phyloP scores from a whole-genome alignment of 1,139 yeast species.

The Lodderomyces margitis region DNA sequence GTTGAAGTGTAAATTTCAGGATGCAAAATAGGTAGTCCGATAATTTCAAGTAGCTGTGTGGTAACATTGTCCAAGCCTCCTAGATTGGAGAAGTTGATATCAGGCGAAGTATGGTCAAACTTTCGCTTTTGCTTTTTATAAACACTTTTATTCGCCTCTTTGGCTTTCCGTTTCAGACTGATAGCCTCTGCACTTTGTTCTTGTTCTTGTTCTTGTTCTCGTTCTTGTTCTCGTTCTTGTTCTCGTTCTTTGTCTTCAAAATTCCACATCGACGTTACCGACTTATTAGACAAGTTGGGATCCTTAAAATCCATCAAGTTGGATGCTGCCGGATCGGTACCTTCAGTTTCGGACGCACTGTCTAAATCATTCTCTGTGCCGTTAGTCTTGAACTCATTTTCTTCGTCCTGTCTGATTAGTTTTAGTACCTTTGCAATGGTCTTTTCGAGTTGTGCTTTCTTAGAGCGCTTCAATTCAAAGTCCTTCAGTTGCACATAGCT shows the following conservation, averaged over 20 bases:
- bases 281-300: slow-evolving; percentile 67
- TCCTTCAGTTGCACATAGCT: slow-evolving; percentile 61
- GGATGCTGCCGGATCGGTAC: slow-evolving; percentile 10
- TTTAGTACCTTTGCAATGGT: slow-evolving; percentile 55
- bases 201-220: too few relatives aligned
- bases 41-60: slow-evolving; percentile 80
- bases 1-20: slow-evolving; percentile 87
- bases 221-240: slow-evolving; percentile 16
- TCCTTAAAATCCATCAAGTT: slow-evolving; percentile 62
- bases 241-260: slow-evolving; percentile 12
- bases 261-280: slow-evolving; percentile 73
- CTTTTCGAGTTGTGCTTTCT: slow-evolving; percentile 53
- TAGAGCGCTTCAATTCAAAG: slow-evolving; percentile 63
- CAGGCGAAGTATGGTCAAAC: slow-evolving; percentile 69
- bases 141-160: slow-evolving; percentile 22
- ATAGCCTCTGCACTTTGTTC: too few relatives aligned
- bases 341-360: slow-evolving; percentile 18
- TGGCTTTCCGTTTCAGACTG: slow-evolving; percentile 37
- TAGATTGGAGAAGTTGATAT: slow-evolving; percentile 60
- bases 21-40: slow-evolving; percentile 88
- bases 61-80: slow-evolving; percentile 91
- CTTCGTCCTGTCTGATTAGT: slow-evolving; percentile 45
- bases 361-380: slow-evolving; percentile 25
- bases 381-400: slow-evolving; percentile 32
- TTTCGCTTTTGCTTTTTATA: slow-evolving; percentile 44